phyloP scores from a whole-genome alignment of 2,329 filamentous ascomycete genomes.

The Arthrobotrys megalospora region DNA sequence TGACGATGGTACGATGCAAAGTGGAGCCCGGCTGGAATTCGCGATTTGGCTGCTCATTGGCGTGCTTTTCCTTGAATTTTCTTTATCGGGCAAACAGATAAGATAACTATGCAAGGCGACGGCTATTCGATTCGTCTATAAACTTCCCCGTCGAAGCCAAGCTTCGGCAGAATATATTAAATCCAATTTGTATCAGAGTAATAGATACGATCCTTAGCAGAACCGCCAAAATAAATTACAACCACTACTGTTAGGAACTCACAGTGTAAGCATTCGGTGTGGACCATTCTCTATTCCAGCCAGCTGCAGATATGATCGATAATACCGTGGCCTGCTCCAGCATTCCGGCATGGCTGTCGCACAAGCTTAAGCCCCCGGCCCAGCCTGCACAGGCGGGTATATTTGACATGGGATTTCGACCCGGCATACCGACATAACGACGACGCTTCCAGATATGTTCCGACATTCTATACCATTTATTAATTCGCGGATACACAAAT shows the following conservation, averaged over 20 bases:
- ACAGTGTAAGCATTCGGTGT: not conserved
- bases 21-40: slow-evolving; percentile 27
- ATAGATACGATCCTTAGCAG: no score
- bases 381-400: slow-evolving; percentile 4
- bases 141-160: slow-evolving; percentile 9
- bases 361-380: slow-evolving; percentile 23
- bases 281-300: not conserved
- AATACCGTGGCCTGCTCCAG: slow-evolving; percentile 21
- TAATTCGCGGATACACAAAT: slow-evolving; percentile 22
- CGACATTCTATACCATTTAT: slow-evolving; percentile 29
- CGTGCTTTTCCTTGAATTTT: slow-evolving; percentile 34
- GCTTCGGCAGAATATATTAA: not conserved
- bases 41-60: slow-evolving; percentile 40
- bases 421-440: slow-evolving; percentile 39
- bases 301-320: slow-evolving; percentile 19
- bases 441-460: slow-evolving; percentile 36
- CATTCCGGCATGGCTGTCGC: slow-evolving; percentile 26
- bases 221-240: no score
- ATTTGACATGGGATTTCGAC: slow-evolving; percentile 21
- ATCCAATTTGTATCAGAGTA: no score
- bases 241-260: no score
- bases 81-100: slow-evolving; percentile 16
- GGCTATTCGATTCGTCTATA: slow-evolving; percentile 18
- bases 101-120: slow-evolving; percentile 8
- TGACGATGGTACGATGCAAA: slow-evolving; percentile 3